Evolutionary conservation across 2,329 filamentous ascomycete species (phyloP).

Genomic region (Emergomyces pasteurianus): DNA sequence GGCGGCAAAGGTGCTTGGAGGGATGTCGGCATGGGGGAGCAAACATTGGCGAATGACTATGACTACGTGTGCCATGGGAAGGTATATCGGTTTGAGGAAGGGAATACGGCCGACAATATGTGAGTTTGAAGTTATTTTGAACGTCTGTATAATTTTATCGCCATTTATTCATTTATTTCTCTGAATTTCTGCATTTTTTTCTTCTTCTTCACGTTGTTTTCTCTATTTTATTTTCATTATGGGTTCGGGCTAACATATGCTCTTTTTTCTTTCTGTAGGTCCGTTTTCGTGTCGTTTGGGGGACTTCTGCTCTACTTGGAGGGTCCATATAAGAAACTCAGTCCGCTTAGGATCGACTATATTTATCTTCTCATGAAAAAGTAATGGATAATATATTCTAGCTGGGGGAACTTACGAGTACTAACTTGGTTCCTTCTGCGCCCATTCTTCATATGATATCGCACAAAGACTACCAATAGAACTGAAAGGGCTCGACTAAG

Average conservation of each 20-base stretch:
- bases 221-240: not conserved
- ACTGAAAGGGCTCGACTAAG: not conserved
- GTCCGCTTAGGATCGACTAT: conserved; percentile 80
- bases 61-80: conserved; percentile 43
- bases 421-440: not conserved
- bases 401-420: not conserved
- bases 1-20: conserved; percentile 59
- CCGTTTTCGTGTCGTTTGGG: conserved; percentile 88
- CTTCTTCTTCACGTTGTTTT: not conserved
- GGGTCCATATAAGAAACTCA: conserved; percentile 92
- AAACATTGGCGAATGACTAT: conserved; percentile 42
- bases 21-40: conserved; percentile 48
- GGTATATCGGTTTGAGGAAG: conserved; percentile 41
- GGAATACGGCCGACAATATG: conserved; percentile 66
- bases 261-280: conserved; percentile 42
- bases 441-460: not conserved
- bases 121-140: conserved; percentile 39
- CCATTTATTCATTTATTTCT: not conserved
- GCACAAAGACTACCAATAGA: not conserved
- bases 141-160: not conserved
- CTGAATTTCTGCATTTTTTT: not conserved
- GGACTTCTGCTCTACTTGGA: conserved; percentile 82
- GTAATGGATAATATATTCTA: conserved; percentile 31
- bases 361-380: conserved; percentile 92
- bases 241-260: conserved; percentile 15